Evolutionary conservation across 108 stramenopile species (phyloP).

Genomic region (Conticribra weissflogii): DNA sequence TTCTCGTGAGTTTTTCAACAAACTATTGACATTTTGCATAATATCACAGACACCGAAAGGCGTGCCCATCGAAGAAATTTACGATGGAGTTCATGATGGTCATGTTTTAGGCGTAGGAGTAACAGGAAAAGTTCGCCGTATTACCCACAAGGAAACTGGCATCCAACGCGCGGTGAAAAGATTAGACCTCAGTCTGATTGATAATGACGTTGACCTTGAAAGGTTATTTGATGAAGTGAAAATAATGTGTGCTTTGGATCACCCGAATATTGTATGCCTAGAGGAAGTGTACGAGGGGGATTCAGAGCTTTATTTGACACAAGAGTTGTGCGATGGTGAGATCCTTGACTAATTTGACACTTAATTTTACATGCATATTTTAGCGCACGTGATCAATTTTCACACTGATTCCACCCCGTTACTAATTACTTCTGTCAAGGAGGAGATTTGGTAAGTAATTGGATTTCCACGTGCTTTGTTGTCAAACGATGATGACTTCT

Average conservation of each 20-base stretch:
- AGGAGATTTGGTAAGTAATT: too few species aligned
- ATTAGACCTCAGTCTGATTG: constrained; percentile 23
- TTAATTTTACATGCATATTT: neutral
- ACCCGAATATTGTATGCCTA: constrained; percentile 36
- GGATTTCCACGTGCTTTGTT: constrained; percentile 19
- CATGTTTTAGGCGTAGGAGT: constrained; percentile 30
- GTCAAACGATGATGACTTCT: neutral
- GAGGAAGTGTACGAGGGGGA: constrained; percentile 39
- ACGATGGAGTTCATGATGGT: constrained; percentile 42
- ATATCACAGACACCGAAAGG: neutral
- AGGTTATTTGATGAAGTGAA: constrained; percentile 34
- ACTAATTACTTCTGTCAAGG: too few species aligned
- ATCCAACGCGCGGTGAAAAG: constrained; percentile 33
- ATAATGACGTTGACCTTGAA: constrained; percentile 17
- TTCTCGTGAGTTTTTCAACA: neutral
- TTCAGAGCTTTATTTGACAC: constrained; percentile 34
- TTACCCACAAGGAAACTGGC: constrained; percentile 34
- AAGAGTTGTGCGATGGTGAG: constrained; percentile 41
- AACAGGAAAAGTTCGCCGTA: constrained; percentile 27
- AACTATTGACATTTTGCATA: neutral
- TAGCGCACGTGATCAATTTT: neutral
- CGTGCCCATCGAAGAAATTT: constrained; percentile 20
- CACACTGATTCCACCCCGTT: too few species aligned
- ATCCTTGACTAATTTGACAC: constrained; percentile 15
- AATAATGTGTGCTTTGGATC: constrained; percentile 45